These are phyloP conservation scores for Niebla homalea DNA, from an alignment of 495 filamentous ascomycete species.

Conservation along the genomic window DNA sequence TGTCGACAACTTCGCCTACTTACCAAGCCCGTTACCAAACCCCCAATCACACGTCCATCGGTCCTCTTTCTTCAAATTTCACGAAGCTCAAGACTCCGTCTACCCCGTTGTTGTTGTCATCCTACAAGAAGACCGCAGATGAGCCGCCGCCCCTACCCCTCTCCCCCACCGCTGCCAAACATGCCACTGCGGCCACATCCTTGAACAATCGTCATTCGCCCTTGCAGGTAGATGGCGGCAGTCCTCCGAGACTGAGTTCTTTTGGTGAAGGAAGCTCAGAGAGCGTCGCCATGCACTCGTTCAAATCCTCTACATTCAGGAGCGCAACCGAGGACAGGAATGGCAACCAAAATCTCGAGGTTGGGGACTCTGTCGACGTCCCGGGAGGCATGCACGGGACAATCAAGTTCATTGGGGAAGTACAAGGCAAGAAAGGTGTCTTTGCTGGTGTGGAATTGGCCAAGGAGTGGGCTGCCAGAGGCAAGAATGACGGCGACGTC, in stretches of 20 bases:
- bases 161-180: too few relatives aligned
- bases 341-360: constrained; percentile 18
- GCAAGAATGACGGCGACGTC: constrained; percentile 95
- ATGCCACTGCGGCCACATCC: too few relatives aligned
- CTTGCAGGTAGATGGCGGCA: neutral
- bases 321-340: constrained; percentile 9
- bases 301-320: constrained; percentile 5
- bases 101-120: neutral
- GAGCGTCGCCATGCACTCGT: constrained; percentile 6
- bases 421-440: constrained; percentile 76
- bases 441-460: constrained; percentile 95
- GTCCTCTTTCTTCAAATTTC: neutral
- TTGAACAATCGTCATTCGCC: too few relatives aligned
- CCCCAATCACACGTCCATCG: neutral
- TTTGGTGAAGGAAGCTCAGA: neutral
- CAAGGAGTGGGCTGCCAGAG: constrained; percentile 61
- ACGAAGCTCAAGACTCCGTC: neutral
- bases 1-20: too few relatives aligned
- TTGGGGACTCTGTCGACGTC: constrained; percentile 87
- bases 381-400: constrained; percentile 88
- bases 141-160: neutral
- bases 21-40: neutral
- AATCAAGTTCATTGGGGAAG: constrained; percentile 76
- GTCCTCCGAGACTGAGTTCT: neutral
- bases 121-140: neutral